Evolutionary conservation across 805 yeast species (phyloP), one percentile per base, ranked within the genome.

Genomic region (Candida loeiensis): DNA sequence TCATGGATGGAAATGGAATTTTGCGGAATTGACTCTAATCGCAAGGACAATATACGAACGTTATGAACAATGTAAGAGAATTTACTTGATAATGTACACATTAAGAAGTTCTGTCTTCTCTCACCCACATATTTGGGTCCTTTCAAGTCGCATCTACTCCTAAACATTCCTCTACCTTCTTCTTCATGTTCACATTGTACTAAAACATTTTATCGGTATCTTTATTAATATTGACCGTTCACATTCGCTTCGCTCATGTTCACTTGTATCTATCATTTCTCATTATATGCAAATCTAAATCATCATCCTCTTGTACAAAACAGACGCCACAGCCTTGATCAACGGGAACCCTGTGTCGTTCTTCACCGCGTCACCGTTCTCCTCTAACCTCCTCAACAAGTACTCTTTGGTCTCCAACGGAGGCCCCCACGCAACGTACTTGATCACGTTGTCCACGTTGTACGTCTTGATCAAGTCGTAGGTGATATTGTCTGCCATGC

Each of bases 341-440:
- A 85, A 72, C 36, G 84, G 84, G 71, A 79, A 75, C n/a, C 95
- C 93, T 48, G 81, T 82, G 61, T 85, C 93, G 41, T 74, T 73
- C 69, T 91, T 81, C 5, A 87, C 95, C 7, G 96, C 95, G 63
- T 90, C 96, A 17, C 96, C 96, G 58, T 90, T 90, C 67, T 90
- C 98, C 67, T 90, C 96, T 46, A 90, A 71, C 66, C 98, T 79
- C 71, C 98, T 81, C 46, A 82, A 69, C 45, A 90, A 66, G 58
- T 90, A 90, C 51, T 87, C 95, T 67, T 86, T 88, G 43, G 96
- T 89, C 66, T 91, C 97, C 50, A 79, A 65, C 41, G 95, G 95
- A 24, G 97, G 97, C 7, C 97, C 97, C 97, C 97, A 90, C 13
- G 97, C 95, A 46, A 90, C 96, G 59, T 91, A 90, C 66, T 91